Percentiles rank a stretch among this genome's conserved stretches.
Evolutionary conservation across 257 asterid species (phyloP).

Genomic region (Hygrophila difformis): DNA sequence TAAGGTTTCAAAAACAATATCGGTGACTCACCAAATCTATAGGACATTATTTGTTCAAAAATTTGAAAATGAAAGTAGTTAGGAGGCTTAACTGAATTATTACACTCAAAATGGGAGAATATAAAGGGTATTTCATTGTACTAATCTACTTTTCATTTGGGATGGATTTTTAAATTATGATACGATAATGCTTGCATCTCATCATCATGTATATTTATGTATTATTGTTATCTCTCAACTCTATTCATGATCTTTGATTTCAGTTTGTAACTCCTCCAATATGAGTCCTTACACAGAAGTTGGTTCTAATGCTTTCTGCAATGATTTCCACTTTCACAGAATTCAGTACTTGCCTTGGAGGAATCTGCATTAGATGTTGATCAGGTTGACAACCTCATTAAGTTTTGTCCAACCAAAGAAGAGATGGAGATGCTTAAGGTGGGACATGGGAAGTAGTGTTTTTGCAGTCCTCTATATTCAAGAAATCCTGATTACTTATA

Average conservation of each 20-base stretch:
- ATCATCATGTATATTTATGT: too few relatives aligned
- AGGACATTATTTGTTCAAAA: too few relatives aligned
- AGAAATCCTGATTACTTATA: slow-evolving; percentile 2
- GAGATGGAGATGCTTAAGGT: slow-evolving; percentile 95
- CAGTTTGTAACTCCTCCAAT: slow-evolving; percentile 10
- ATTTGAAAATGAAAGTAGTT: too few relatives aligned
- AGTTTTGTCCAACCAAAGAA: slow-evolving; percentile 94
- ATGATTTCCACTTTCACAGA: slow-evolving; percentile 33
- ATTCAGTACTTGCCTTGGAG: slow-evolving; percentile 81
- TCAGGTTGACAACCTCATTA: slow-evolving; percentile 92
- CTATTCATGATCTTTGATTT: background rate
- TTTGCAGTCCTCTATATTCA: slow-evolving; percentile 9
- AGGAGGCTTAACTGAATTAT: too few relatives aligned
- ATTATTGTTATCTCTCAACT: too few relatives aligned
- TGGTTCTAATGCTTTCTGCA: slow-evolving; percentile 16
- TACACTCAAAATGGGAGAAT: too few relatives aligned
- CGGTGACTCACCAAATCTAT: too few relatives aligned
- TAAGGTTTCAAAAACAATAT: too few relatives aligned
- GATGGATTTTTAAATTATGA: too few relatives aligned
- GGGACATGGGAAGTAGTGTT: background rate
- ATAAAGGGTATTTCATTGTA: too few relatives aligned
- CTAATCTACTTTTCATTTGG: too few relatives aligned
- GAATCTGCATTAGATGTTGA: slow-evolving; percentile 87
- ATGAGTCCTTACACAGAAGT: slow-evolving; percentile 7
- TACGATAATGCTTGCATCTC: too few relatives aligned